These are phyloP conservation scores for Aspergillus clavatus DNA, from an alignment of 2,329 filamentous ascomycete genomes.

Conservation along the genomic window DNA sequence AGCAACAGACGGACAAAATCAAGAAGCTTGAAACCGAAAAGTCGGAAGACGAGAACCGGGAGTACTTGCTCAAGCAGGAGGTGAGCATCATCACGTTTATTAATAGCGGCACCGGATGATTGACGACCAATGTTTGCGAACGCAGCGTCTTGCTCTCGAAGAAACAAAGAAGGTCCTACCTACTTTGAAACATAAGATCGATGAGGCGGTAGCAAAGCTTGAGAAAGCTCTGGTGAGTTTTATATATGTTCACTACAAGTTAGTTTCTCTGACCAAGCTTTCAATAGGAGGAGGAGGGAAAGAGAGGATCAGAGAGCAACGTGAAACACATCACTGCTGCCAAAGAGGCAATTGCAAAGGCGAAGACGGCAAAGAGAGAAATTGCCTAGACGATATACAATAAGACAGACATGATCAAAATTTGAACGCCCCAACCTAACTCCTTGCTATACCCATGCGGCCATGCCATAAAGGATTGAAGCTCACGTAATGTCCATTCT, in stretches of 20 bases:
- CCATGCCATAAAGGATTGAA: slow-evolving; percentile 9
- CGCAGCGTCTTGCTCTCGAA: slow-evolving; percentile 70
- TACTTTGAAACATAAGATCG: slow-evolving; percentile 65
- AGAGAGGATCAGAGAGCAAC: slow-evolving; percentile 37
- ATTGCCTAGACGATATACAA: slow-evolving; percentile 28
- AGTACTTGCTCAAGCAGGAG: slow-evolving; percentile 80
- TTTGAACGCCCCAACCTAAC: slow-evolving; percentile 24
- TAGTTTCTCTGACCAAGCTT: slow-evolving; percentile 1
- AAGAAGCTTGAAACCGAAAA: slow-evolving; percentile 61
- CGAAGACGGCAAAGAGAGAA: slow-evolving; percentile 37
- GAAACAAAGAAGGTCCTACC: slow-evolving; percentile 83
- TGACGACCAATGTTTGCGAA: slow-evolving; percentile 6
- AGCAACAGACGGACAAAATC: slow-evolving; percentile 67
- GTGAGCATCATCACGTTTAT: slow-evolving; percentile 45
- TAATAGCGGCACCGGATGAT: neutral
- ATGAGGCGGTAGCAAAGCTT: slow-evolving; percentile 65
- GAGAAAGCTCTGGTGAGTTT: slow-evolving; percentile 69
- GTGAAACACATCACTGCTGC: slow-evolving; percentile 39
- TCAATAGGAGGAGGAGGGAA: slow-evolving; percentile 34
- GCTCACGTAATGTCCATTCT: slow-evolving; percentile 60
- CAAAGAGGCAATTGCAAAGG: slow-evolving; percentile 39
- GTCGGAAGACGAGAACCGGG: slow-evolving; percentile 73
- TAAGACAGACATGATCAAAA: slow-evolving; percentile 10
- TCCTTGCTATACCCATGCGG: slow-evolving; percentile 23
- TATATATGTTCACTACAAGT: neutral